A percentile compares a stretch with the other conserved stretches of the same genome.
These are phyloP conservation scores for Podospora sp. DNA, from an alignment of 495 filamentous ascomycete genomes.

Conservation along the genomic window DNA sequence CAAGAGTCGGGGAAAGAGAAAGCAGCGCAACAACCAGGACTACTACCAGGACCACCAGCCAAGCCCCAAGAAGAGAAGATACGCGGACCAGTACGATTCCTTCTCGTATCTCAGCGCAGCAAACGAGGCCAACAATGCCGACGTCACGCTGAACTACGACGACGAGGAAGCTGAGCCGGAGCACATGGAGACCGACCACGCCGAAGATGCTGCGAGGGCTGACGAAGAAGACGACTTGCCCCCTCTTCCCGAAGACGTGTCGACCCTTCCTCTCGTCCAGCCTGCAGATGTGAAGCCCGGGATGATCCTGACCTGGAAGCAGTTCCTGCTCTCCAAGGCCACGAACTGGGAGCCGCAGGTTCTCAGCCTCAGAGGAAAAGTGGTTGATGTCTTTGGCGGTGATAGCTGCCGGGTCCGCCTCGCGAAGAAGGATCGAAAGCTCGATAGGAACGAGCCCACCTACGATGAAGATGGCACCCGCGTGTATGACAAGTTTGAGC, in stretches of 20 bases:
- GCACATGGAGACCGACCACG: slow-evolving; percentile 46
- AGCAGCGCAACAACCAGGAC: slow-evolving; percentile 42
- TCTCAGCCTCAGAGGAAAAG: slow-evolving; percentile 65
- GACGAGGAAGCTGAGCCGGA: slow-evolving; percentile 41
- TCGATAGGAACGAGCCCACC: slow-evolving; percentile 49
- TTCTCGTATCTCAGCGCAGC: slow-evolving; percentile 29
- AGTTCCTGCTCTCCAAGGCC: slow-evolving; percentile 69
- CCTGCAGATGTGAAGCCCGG: slow-evolving; percentile 58
- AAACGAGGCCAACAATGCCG: slow-evolving; percentile 26
- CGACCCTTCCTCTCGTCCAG: slow-evolving; percentile 55
- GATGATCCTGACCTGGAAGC: slow-evolving; percentile 78
- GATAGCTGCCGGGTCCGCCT: slow-evolving; percentile 61
- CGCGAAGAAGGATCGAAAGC: slow-evolving; percentile 67
- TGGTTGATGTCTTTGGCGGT: slow-evolving; percentile 52
- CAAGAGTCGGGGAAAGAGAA: slow-evolving; percentile 31
- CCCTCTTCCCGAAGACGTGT: slow-evolving; percentile 63
- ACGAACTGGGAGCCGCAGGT: slow-evolving; percentile 80
- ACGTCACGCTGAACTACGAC: slow-evolving; percentile 57
- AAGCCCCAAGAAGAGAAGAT: slow-evolving; percentile 54
- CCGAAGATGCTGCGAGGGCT: slow-evolving; percentile 28
- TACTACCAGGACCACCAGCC: slow-evolving; percentile 37
- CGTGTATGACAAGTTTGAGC: slow-evolving; percentile 53
- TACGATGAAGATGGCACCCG: slow-evolving; percentile 49
- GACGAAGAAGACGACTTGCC: slow-evolving; percentile 63
- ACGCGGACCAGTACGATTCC: slow-evolving; percentile 32